Percentiles rank a stretch among this genome's conserved stretches.
phyloP scores from a whole-genome alignment of 2,329 filamentous ascomycete genomes.

The Talaromyces albobiverticillius region DNA sequence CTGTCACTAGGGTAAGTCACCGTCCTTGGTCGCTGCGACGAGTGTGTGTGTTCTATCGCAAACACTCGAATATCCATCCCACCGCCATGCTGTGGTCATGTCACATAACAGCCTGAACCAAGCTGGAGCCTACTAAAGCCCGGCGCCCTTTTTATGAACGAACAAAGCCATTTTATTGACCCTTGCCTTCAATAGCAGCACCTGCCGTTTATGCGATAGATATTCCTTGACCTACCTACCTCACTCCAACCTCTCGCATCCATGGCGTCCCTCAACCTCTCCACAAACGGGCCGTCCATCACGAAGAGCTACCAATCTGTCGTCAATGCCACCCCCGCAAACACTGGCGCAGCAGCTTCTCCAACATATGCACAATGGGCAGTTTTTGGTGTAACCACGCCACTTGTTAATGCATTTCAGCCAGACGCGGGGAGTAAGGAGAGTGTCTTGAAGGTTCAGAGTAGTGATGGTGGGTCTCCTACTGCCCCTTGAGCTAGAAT shows the following conservation, averaged over 20 bases:
- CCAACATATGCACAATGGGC: constrained; percentile 90
- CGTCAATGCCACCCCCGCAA: constrained; percentile 58
- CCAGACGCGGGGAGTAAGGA: constrained; percentile 77
- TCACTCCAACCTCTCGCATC: neutral
- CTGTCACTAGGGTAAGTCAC: neutral
- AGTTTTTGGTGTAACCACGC: constrained; percentile 87
- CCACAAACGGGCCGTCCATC: constrained; percentile 77
- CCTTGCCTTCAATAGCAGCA: neutral
- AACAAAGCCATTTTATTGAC: neutral
- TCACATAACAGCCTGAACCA: neutral
- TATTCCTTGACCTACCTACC: neutral
- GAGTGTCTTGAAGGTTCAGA: constrained; percentile 91
- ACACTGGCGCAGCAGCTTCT: constrained; percentile 61
- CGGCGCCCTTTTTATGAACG: no score
- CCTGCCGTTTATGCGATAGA: constrained; percentile 12
- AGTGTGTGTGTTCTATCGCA: constrained; percentile 1
- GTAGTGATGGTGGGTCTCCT: constrained; percentile 69
- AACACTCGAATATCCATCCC: neutral
- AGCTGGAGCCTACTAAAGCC: neutral
- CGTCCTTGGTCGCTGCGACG: neutral
- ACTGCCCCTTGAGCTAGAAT: neutral
- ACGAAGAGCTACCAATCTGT: constrained; percentile 70
- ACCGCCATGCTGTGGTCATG: neutral
- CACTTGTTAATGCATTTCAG: constrained; percentile 89
- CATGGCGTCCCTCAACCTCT: constrained; percentile 80